A percentile compares a stretch with the other conserved stretches of the same genome.
phyloP scores from a whole-genome alignment of 2,329 filamentous ascomycete genomes.

The Lithohypha guttulata region DNA sequence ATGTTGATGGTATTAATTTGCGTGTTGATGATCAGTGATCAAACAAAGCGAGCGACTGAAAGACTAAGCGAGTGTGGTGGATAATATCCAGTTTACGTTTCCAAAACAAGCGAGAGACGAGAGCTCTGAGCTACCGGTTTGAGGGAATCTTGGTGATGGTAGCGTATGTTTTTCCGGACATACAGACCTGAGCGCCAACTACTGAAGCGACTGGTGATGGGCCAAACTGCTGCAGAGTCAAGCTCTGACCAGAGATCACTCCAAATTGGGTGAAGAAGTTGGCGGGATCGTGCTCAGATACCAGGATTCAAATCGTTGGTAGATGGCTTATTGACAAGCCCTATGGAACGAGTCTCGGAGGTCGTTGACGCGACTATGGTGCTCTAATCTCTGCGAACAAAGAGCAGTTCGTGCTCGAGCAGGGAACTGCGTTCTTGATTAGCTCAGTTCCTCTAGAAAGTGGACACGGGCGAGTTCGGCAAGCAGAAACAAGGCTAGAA shows the following conservation, averaged over 20 bases:
- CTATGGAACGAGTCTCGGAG: constrained; percentile 24
- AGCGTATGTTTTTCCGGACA: constrained; percentile 5
- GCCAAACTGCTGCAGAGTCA: neutral
- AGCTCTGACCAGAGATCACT: neutral
- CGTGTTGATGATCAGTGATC: constrained; percentile 29
- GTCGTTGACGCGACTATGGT: constrained; percentile 24
- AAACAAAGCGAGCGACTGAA: constrained; percentile 36
- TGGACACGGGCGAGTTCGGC: neutral
- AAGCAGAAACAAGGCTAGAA: neutral
- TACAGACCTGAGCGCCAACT: constrained; percentile 7
- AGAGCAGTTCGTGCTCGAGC: constrained; percentile 25
- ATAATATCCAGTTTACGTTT: constrained; percentile 24
- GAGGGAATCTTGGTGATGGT: constrained; percentile 3
- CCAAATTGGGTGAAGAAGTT: neutral
- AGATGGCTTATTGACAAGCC: neutral
- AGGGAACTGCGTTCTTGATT: constrained; percentile 31
- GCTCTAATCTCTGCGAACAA: constrained; percentile 24
- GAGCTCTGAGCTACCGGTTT: constrained; percentile 20
- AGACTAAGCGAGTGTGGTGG: constrained; percentile 37
- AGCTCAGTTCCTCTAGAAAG: constrained; percentile 23
- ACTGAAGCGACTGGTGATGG: constrained; percentile 4
- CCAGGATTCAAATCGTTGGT: constrained; percentile 1
- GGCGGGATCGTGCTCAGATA: neutral
- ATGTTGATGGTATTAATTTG: constrained; percentile 38
- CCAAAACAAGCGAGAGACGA: constrained; percentile 37